Conservation (phyloP, 208 protist species). For the Ichthyophonus hoferi region DNA sequence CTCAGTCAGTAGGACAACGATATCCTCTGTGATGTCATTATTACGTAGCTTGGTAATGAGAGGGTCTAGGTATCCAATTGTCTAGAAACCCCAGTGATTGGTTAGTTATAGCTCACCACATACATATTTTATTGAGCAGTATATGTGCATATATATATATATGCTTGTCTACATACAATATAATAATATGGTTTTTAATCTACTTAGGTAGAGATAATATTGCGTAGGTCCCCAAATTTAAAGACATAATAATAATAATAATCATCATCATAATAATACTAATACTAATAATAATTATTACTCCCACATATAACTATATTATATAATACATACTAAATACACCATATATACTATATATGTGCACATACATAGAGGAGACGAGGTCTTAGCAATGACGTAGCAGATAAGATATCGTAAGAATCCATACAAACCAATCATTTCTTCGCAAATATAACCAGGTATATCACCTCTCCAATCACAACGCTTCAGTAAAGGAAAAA, state of each 20-base stretch:
- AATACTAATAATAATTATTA: conserved; percentile 12
- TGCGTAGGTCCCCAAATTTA: not conserved
- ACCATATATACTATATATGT: not conserved
- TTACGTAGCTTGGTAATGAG: not conserved
- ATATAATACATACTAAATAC: not conserved
- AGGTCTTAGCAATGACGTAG: not conserved
- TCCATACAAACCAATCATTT: not conserved
- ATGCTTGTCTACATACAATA: too few relatives aligned
- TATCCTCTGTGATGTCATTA: not conserved
- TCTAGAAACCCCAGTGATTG: too few relatives aligned
- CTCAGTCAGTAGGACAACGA: not conserved
- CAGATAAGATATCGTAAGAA: not conserved
- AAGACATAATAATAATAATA: not conserved
- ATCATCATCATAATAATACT: not conserved
- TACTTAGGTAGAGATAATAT: too few relatives aligned
- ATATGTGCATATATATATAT: not conserved
- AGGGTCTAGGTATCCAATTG: not conserved
- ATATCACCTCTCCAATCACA: not conserved
- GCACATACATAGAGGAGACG: not conserved
- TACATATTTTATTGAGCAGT: too few relatives aligned
- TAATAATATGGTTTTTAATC: too few relatives aligned
- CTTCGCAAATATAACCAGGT: conserved; percentile 2
- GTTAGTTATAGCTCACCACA: too few relatives aligned
- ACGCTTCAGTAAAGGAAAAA: not conserved
- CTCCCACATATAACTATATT: not conserved